A percentile compares a stretch with the other conserved stretches of the same genome.
phyloP scores from a whole-genome alignment of 306 rosid species.

The barrel medic (Medicago truncatula) region MtrunA17r5.0-ANR NC_053042.1:52835001-52835500 shows the following conservation, averaged over 20 bases:
- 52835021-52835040: no score
- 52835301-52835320: neutral
- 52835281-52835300: neutral
- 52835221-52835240: neutral
- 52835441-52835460: neutral
- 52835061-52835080: no score
- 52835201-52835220: neutral
- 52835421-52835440: neutral
- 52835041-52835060: no score
- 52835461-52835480: neutral
- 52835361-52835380: neutral
- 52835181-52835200: no score
- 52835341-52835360: neutral
- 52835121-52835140: no score
- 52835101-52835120: no score
- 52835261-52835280: neutral
- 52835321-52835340: neutral
- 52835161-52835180: no score
- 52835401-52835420: neutral
- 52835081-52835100: no score
- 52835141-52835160: no score
- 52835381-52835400: neutral
- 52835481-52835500: neutral
- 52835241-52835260: neutral
- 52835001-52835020: no score